Base-by-base conservation (phyloP, 75 land plant genomes). In the Pinus taeda region DNA sequence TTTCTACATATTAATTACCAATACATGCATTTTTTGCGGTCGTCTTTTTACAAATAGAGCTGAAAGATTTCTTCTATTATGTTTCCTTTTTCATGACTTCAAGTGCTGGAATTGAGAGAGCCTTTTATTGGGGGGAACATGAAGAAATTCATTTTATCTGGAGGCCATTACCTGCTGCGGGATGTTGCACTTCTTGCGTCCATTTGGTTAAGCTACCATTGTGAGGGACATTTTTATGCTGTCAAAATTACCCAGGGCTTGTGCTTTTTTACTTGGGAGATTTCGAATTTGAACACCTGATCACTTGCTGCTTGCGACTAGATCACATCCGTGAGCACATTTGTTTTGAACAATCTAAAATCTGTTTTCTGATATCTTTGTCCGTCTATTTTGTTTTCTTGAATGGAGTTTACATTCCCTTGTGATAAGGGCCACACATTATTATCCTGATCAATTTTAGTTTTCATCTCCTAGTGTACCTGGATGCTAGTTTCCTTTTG, bases 351-450 rank as follows among this genome's bases (percentile, higher is more conserved):
- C 4, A 69, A 37, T 42, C 9, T 20, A 21, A 45, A 69, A 20
- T n/a, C 14, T 36, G 21, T 13, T 36, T n/a, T n/a, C 45, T 39
- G 13, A 15, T 37, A 39, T 15, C 11, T 69, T 69, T 39, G 18
- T 45, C 53, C 9, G 3, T 7, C 18, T 39, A 69, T 30, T 69
- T 69, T 39, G 8, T n/a, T 39, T 69, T n/a, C 21, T 37, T 18
- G 71, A 69, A 12, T 69, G 37, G n/a, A 69, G 53, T 18, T 69
- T 69, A 9, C 53, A 69, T 69, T 39, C 53, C 20, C 20, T 69
- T 69, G 21, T 69, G 71, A 36, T 18, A 33, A 69, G 71, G 71
- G 71, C 71, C 37, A 69, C 45, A 45, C 7, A 69, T 37, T 21
- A 39, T 69, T 69, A 39, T 12, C 71, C 18, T 39, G 21, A 20